A percentile compares a stretch with the other conserved stretches of the same genome.
These are phyloP conservation scores for Calocera viscosa DNA, from an alignment of 768 basidiomycete genomes.

Conservation along the genomic window DNA sequence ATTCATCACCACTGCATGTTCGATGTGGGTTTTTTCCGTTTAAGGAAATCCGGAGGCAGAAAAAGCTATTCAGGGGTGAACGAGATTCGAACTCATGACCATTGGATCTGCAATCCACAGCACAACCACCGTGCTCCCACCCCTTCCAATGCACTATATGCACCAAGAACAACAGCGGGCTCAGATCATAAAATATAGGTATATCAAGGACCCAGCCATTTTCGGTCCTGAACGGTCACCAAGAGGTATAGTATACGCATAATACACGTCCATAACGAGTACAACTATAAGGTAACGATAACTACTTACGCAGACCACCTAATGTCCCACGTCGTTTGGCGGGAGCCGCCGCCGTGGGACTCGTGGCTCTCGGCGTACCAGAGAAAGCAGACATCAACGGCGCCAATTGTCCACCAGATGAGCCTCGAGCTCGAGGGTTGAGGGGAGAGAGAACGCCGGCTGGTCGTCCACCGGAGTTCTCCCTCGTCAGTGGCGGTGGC, in stretches of 20 bases:
- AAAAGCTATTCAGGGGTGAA: conserved; percentile 10
- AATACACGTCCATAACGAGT: not conserved
- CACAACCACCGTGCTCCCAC: conserved; percentile 16
- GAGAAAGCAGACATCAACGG: conserved; percentile 2
- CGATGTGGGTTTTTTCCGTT: too few relatives aligned
- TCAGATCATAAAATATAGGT: not conserved
- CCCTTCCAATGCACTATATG: not conserved
- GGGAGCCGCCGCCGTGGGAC: not conserved
- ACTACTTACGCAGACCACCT: not conserved
- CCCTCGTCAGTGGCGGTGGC: not conserved
- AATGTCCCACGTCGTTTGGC: conserved; percentile 6
- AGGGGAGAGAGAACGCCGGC: not conserved
- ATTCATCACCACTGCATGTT: too few relatives aligned
- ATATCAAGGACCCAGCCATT: not conserved
- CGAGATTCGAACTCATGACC: conserved; percentile 14
- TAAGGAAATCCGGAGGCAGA: conserved; percentile 2
- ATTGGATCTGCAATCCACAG: conserved; percentile 15
- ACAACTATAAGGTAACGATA: not conserved
- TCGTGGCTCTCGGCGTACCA: not conserved
- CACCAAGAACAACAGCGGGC: not conserved
- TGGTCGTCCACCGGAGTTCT: not conserved
- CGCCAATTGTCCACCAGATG: not conserved
- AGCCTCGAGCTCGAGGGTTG: not conserved
- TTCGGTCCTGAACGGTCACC: not conserved
- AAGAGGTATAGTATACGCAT: not conserved